Evolutionary conservation across 495 filamentous ascomycete genomes (phyloP), one percentile per base, ranked within the genome.

Genomic region (Hypoxylon crocopeplum): DNA sequence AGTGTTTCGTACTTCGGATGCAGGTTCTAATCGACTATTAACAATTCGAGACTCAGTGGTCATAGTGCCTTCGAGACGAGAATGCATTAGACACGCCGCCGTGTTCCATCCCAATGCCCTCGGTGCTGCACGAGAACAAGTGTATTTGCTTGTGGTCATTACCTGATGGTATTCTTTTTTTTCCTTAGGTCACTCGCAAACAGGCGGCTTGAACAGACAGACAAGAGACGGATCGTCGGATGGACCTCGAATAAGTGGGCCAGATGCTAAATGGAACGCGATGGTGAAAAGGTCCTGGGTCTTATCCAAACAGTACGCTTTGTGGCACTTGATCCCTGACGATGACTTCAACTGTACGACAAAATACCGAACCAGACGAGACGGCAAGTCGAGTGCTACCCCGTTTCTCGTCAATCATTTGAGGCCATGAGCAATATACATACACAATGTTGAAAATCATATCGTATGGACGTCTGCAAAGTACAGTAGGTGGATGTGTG

Each of bases 271-370:
- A 49, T 40, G 48, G 60, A 49, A 8, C 53, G 33, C n/a, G 21
- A 63, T 17, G 54, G 22, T 34, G 42, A 44, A 48, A 29, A 51
- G 38, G 37, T 24, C 29, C 56, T 30, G 15, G 15, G 15, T 13
- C 8, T 27, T 27, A n/a, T 29, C n/a, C 27, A 47, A 7, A n/a
- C n/a, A n/a, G 7, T 29, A 12, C 10, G 13, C 13, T 46, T 34
- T 54, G 60, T 58, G 60, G 60, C 12, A 58, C 54, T 17, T n/a
- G 33, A 32, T 41, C 48, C 44, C 48, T 64, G 55, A 56, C 55
- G 55, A 64, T 64, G 61, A 52, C 55, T 24, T 59, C 55, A 34
- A 49, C 36, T 45, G 53, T 58, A 48, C 48, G 33, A 57, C 42
- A 47, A 10, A 16, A 47, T 12, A 4, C 38, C 16, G 37, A 59